Percentiles rank a stretch among this genome's conserved stretches.
These are phyloP conservation scores for Corynascus novoguineensis DNA, from an alignment of 495 filamentous ascomycete species.

Conservation along the genomic window DNA sequence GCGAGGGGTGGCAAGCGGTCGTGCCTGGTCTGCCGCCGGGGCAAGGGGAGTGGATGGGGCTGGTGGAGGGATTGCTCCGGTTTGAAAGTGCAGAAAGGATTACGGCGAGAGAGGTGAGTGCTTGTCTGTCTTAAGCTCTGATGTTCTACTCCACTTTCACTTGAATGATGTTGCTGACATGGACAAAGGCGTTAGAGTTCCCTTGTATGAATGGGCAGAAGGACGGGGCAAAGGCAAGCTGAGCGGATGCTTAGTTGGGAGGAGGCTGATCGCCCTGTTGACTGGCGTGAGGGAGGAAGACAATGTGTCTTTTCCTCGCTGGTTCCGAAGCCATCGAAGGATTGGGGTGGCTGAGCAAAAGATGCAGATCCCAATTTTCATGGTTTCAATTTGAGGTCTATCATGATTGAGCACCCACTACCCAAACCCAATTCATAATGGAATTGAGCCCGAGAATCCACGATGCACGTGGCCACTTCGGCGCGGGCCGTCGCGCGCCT, in stretches of 20 bases:
- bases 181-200: conserved; percentile 8
- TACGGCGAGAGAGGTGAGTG: conserved; percentile 20
- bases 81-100: conserved; percentile 29
- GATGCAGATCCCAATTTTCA: conserved; percentile 2
- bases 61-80: conserved; percentile 31
- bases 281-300: too few relatives aligned
- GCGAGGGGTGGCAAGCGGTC: conserved; percentile 36
- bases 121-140: background rate
- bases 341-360: background rate
- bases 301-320: too few relatives aligned
- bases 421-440: background rate
- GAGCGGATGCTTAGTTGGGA: background rate
- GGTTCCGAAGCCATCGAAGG: background rate
- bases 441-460: background rate
- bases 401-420: background rate
- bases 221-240: background rate
- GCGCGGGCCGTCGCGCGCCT: background rate
- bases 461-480: too few relatives aligned
- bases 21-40: background rate
- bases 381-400: conserved; percentile 10
- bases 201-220: conserved; percentile 1
- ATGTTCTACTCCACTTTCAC: background rate
- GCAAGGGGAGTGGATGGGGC: conserved; percentile 23
- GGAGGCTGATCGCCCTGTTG: too few relatives aligned
- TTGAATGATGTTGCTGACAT: background rate